Evolutionary conservation across 306 rosid species (phyloP).

Genomic region (Trifolium fragiferum): DNA sequence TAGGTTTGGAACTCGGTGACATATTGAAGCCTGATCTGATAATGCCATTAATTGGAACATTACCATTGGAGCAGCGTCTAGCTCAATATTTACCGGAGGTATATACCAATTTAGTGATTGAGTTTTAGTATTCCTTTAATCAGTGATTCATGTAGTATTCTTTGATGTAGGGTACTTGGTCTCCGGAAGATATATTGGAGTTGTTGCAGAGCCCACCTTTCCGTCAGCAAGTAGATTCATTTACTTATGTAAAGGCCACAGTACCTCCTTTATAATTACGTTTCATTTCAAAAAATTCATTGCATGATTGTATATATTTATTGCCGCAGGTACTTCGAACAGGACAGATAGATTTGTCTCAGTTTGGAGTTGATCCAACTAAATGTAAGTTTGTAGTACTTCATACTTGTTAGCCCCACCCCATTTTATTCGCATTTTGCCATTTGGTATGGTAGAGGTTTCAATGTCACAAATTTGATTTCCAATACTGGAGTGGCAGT

Average conservation of each 20-base stretch:
- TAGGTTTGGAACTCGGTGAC: constrained; percentile 90
- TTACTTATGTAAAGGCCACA: constrained; percentile 74
- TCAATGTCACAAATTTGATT: not conserved
- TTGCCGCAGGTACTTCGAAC: constrained; percentile 78
- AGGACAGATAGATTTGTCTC: constrained; percentile 92
- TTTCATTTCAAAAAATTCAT: constrained; percentile 18
- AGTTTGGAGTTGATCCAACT: constrained; percentile 95
- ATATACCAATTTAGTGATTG: constrained; percentile 37
- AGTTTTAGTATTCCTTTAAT: constrained; percentile 10
- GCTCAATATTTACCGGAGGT: constrained; percentile 92
- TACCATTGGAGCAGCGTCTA: constrained; percentile 75
- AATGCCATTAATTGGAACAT: constrained; percentile 81
- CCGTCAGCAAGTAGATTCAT: constrained; percentile 95
- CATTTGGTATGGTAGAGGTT: not conserved
- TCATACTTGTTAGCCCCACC: constrained; percentile 13
- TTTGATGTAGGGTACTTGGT: constrained; percentile 78
- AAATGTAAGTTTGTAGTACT: constrained; percentile 69
- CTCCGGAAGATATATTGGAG: constrained; percentile 84
- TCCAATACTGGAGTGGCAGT: not conserved
- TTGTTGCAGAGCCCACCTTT: constrained; percentile 94
- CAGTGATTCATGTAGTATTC: constrained; percentile 24
- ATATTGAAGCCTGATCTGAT: constrained; percentile 86
- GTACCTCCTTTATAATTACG: constrained; percentile 9
- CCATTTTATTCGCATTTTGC: not conserved
- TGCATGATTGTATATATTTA: constrained; percentile 12